Base-by-base conservation (phyloP, 2,329 filamentous ascomycete species). In the Verticillium zaregamsianum region DNA sequence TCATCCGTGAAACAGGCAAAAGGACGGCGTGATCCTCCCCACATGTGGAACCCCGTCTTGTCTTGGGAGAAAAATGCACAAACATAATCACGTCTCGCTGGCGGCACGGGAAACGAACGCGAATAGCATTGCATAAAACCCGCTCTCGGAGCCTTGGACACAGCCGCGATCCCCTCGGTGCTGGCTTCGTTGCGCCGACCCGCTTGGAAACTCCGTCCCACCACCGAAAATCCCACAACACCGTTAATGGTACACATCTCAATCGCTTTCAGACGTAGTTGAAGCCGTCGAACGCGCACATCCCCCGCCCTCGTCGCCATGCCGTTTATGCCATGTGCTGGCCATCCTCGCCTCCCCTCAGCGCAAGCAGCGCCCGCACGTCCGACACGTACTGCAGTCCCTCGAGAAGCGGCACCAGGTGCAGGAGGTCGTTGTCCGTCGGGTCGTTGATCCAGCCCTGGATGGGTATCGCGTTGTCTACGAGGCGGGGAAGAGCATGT, bases 391-490 rank as follows among this genome's bases (percentile, higher is more conserved):
- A 97, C 79, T 98, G 95, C 71, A 99, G 79, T 20, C 92, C 95
- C 78, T 99, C 95, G 55, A 99, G 82, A 70, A 98, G 82, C 35
- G 95, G 95, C 62, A 99, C 88, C 63, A 99, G 83, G 76, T 98
- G 92, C 75, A 98, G 84, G 67, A 99, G 82, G 73, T 97, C 94
- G 73, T 93, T 95, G 77, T 99, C 95, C 31, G 95, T 98, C 25
- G 95, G 95, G 78, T 99, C 95, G 75, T 90, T 97, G 78, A 99
- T 98, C 95, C 95, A 99, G 72, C 95, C 95, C 80, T 98, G 94
- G 73, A 99, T 98, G 3, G 95, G 95, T 71, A 99, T 97, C 58
- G 95, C 95, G 79, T 99, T 99, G 76, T 99, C 95, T 99, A 71
- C 6, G 14, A 25, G 17, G n/a, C 15, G 25, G 20, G 23, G 45